Evolutionary conservation across 176 grass and related monocot species (phyloP), one percentile per base, ranked within the genome.

Genomic region (Melocanna baccifera): DNA sequence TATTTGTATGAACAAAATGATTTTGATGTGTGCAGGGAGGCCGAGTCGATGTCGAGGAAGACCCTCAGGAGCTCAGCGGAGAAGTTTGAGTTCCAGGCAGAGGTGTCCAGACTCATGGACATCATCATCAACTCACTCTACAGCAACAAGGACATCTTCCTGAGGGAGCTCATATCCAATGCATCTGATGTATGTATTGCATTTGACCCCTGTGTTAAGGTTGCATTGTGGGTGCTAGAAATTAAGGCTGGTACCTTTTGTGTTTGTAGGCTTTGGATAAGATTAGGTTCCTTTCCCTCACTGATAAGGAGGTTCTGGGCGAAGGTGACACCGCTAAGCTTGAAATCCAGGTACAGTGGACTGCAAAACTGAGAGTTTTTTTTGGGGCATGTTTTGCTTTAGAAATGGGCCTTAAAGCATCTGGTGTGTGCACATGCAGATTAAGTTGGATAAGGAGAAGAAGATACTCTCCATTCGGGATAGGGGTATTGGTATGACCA

Each of bases 71-170:
- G 65, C 87, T 84, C 87, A 5, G 96, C 89, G 0, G 89, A 98
- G 85, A 98, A 98, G 75, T 98, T 98, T 86, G 96, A 98, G 81
- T 98, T 98, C 91, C 96, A 98, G 81, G 96, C 96, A 29, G 96
- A 98, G 87, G 96, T 98, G 78, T 96, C 96, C 79, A 92, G 96
- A 19, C 91, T 96, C 47, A 99, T 99, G 96, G 96, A 99, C 85
- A 99, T 99, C 73, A 84, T 99, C 83, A 99, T 99, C 80, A 98
- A 98, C 75, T 98, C 96, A 26, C 93, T 98, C 68, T 98, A 98
- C 73, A 98, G 93, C 69, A 98, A 98, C 93, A 98, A 98, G 87
- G 96, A 98, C 61, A 98, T 98, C 75, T 98, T 90, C 52, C 86
- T 98, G 74, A 95, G 96, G 87, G 96, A 98, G 85, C 93, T 98